phyloP scores from a whole-genome alignment of 768 basidiomycete species.

The Suillus brevipes region DNA sequence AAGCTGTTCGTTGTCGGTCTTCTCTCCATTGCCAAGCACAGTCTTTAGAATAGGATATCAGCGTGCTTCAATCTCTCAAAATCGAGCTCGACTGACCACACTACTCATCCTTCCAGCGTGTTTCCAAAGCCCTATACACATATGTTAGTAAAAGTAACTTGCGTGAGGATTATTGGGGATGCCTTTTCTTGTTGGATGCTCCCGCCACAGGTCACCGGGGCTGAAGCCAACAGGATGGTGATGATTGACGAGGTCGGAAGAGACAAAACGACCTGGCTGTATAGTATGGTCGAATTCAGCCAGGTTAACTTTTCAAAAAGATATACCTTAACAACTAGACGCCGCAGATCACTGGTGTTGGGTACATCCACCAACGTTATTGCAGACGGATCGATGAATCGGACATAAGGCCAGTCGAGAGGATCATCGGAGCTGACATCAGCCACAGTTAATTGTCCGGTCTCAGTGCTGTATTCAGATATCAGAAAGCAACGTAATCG shows the following conservation, averaged over 20 bases:
- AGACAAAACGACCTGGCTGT: not conserved
- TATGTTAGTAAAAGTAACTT: not conserved
- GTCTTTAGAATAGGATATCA: not conserved
- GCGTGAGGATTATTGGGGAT: not conserved
- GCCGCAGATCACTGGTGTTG: not conserved
- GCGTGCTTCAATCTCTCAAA: not conserved
- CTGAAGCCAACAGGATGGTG: not conserved
- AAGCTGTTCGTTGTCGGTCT: not conserved
- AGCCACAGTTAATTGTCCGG: not conserved
- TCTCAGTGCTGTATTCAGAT: not conserved
- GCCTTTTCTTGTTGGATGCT: not conserved
- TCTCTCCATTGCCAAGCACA: not conserved
- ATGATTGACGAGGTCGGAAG: not conserved
- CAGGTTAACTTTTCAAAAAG: not conserved
- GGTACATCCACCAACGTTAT: not conserved
- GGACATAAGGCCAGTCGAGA: not conserved
- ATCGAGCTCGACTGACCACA: not conserved
- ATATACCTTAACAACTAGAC: not conserved
- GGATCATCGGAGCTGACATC: not conserved
- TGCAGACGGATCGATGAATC: not conserved
- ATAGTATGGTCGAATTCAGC: not conserved
- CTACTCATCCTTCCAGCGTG: not conserved
- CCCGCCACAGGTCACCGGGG: not conserved
- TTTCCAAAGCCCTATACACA: not conserved
- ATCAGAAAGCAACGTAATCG: not conserved